phyloP scores from a whole-genome alignment of 768 basidiomycete genomes.

The Mycena chlorophos region DNA sequence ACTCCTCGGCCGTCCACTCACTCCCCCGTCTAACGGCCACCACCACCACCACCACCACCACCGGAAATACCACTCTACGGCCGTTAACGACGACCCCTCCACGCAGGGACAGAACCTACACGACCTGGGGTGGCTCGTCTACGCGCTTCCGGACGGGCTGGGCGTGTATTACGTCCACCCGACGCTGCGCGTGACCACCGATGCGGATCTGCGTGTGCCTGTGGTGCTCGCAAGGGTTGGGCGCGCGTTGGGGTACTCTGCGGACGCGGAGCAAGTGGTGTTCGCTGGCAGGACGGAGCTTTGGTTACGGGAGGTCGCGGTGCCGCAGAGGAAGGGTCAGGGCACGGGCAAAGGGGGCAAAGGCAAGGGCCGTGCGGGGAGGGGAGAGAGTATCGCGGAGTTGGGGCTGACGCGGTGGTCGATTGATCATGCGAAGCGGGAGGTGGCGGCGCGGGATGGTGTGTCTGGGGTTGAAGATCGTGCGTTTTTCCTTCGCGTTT shows the following conservation, averaged over 20 bases:
- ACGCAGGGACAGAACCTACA: conserved; percentile 29
- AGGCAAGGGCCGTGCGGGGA: conserved; percentile 13
- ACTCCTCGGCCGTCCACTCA: conserved; percentile 8
- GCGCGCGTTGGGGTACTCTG: conserved; percentile 45
- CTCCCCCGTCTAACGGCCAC: too few relatives aligned
- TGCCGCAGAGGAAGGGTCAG: conserved; percentile 27
- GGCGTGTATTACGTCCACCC: conserved; percentile 70
- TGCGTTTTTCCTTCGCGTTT: conserved; percentile 30
- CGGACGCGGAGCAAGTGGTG: conserved; percentile 23
- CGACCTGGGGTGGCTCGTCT: conserved; percentile 73
- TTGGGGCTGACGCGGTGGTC: conserved; percentile 49
- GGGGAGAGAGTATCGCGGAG: conserved; percentile 19
- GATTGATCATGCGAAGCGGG: conserved; percentile 65
- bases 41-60: background rate
- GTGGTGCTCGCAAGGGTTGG: conserved; percentile 51
- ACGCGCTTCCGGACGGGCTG: conserved; percentile 69
- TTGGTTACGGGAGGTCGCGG: conserved; percentile 55
- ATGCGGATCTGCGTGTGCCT: conserved; percentile 61
- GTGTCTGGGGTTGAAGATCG: conserved; percentile 41
- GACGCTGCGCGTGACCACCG: conserved; percentile 62
- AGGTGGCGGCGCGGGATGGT: conserved; percentile 40
- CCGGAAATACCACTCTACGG: conserved; percentile 7
- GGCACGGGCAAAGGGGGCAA: conserved; percentile 8
- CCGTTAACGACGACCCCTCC: background rate
- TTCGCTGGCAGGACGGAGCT: conserved; percentile 51